A percentile compares a stretch with the other conserved stretches of the same genome.
phyloP scores from a whole-genome alignment of 2,329 filamentous ascomycete genomes.

The Gnomoniopsis smithogilvyi region DNA sequence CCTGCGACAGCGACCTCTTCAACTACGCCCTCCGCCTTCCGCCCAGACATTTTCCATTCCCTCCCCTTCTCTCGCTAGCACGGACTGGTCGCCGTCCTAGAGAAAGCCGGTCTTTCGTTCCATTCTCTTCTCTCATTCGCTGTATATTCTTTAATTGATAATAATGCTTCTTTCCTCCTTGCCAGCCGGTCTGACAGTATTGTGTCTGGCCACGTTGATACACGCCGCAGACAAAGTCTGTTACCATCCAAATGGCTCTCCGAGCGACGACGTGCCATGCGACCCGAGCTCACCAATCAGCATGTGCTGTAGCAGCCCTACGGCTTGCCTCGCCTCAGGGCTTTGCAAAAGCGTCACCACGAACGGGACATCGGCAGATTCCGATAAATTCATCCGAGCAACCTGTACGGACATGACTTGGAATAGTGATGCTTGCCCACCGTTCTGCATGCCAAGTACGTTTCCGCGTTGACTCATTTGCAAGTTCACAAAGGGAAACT shows the following conservation, averaged over 20 bases:
- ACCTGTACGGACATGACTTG: constrained; percentile 8
- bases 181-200: constrained; percentile 6
- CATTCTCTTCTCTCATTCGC: constrained; percentile 15
- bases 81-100: constrained; percentile 3
- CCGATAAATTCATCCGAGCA: constrained; percentile 2
- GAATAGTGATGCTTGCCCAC: constrained; percentile 1
- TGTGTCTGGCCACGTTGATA: constrained; percentile 4
- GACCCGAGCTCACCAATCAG: background rate
- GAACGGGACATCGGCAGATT: background rate
- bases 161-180: constrained; percentile 1
- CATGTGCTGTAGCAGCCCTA: constrained; percentile 7
- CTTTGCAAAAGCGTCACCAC: constrained; percentile 2
- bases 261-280: constrained; percentile 9
- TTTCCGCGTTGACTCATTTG: background rate
- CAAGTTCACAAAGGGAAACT: background rate
- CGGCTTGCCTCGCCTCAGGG: constrained; percentile 9
- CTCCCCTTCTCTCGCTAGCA: background rate
- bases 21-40: background rate
- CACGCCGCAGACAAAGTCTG: constrained; percentile 3
- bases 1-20: background rate
- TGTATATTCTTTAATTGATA: constrained; percentile 4
- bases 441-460: constrained; percentile 3
- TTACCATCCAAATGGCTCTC: constrained; percentile 1
- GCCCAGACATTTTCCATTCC: background rate
- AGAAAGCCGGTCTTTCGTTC: constrained; percentile 4